Conservation (phyloP, 2,329 filamentous ascomycete species). For the Exophiala sp. region DNA sequence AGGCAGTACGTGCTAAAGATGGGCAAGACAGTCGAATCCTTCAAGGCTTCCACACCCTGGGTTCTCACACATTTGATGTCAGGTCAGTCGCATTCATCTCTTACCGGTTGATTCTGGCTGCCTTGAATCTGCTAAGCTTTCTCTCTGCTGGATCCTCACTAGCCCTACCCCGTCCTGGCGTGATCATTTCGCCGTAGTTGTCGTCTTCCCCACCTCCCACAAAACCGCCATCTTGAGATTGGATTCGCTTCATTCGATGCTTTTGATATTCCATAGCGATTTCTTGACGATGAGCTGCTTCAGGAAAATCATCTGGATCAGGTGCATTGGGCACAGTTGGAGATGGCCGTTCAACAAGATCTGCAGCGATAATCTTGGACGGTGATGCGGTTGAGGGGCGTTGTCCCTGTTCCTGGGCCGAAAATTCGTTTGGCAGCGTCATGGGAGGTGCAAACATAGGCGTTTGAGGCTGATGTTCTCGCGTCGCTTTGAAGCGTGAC, state of each 20-base stretch:
- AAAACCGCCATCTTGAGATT: slow-evolving; percentile 80
- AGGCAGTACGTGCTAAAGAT: too few relatives aligned
- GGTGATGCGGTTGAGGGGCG: slow-evolving; percentile 36
- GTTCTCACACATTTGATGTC: neutral
- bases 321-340: slow-evolving; percentile 34
- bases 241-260: slow-evolving; percentile 76
- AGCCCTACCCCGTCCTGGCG: slow-evolving; percentile 45
- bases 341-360: slow-evolving; percentile 53
- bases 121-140: slow-evolving; percentile 54
- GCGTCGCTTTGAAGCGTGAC: slow-evolving; percentile 28
- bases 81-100: neutral
- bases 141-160: slow-evolving; percentile 49
- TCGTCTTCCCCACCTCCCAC: slow-evolving; percentile 57
- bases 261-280: slow-evolving; percentile 79
- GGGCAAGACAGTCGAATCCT: too few relatives aligned
- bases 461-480: slow-evolving; percentile 15
- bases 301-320: slow-evolving; percentile 66
- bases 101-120: slow-evolving; percentile 39
- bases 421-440: slow-evolving; percentile 12
- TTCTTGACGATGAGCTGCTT: slow-evolving; percentile 68
- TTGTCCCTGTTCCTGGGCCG: neutral
- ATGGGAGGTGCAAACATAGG: slow-evolving; percentile 36
- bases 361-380: slow-evolving; percentile 54
- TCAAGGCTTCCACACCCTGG: too few relatives aligned
- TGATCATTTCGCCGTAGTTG: slow-evolving; percentile 56